Base-by-base conservation (phyloP, 345 rosid species). In the Limnanthes douglasii region DNA sequence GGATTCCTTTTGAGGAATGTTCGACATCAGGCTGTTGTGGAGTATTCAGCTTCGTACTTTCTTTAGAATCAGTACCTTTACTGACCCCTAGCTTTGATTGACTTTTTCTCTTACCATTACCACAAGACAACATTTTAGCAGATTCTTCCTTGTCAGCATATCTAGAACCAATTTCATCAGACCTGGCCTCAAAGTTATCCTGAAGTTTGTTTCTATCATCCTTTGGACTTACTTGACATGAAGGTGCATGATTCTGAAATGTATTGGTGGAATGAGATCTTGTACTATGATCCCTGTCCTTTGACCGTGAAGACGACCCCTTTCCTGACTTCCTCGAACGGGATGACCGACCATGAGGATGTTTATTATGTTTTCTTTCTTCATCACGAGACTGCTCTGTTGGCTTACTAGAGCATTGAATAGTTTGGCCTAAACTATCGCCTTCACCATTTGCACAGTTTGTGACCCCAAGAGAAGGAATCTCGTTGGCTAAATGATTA, bases 251-350 rank as follows among this genome's bases (percentile, higher is more conserved):
- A 45, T 57, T 66, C 50, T 58, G 57, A 24, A 18, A 33, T 37
- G 61, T 66, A 50, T 21, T 42, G 31, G 24, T 11, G 40, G 64
- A 51, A 51, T 51, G 59, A 24, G 77, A 46, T 44, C 57, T 66
- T 4, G 25, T 51, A 54, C 38, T 70, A 24, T 46, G 43, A 37
- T 20, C 60, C 46, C 49, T 69, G 33, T 69, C 86, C 68, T 68
- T 78, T 5, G 66, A 60, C 39, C 56, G 46, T 8, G 71, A 61
- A 33, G 84, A 70, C 29, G 72, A 65, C 20, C 61, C 72, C 58
- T 62, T 71, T 40, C 67, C 78, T 23, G 64, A 50, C 58, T 64
- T 73, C 55, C 53, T 65, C 40, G 61, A 41, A 20, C 27, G 62
- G 48, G 69, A 55, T 23, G 54, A 56, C 31, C 43, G 51, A 18